A percentile compares a stretch with the other conserved stretches of the same genome.
These are phyloP conservation scores for Diversispora eburnea DNA, from an alignment of 192 early-diverging fungal species.

Conservation along the genomic window DNA sequence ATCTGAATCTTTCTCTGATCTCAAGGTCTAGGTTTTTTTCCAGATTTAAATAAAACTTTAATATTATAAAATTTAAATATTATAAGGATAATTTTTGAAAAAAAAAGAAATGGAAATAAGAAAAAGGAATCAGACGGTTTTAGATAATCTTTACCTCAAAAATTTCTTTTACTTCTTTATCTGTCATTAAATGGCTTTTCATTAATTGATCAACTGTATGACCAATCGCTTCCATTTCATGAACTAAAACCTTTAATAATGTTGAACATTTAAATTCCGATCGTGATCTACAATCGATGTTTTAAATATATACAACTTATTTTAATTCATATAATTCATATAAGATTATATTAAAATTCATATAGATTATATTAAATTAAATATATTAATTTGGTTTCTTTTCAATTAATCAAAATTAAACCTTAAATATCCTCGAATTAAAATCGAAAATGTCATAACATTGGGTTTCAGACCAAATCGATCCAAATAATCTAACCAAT, in stretches of 20 bases:
- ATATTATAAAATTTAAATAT: too few relatives aligned
- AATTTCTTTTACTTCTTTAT: not conserved
- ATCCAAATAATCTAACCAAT: constrained; percentile 69
- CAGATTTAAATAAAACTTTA: too few relatives aligned
- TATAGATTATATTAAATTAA: not conserved
- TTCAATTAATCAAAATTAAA: constrained; percentile 31
- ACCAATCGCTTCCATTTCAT: constrained; percentile 1
- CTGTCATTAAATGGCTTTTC: constrained; percentile 4
- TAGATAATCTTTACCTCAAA: not conserved
- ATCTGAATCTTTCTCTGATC: not conserved
- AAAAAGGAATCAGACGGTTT: not conserved
- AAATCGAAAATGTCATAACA: constrained; percentile 70
- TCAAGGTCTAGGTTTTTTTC: not conserved
- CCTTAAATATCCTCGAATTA: constrained; percentile 67
- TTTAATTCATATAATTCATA: not conserved
- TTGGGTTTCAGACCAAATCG: constrained; percentile 57
- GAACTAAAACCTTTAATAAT: not conserved
- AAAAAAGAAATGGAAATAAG: not conserved
- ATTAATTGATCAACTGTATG: constrained; percentile 14
- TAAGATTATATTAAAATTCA: not conserved
- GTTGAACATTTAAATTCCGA: not conserved
- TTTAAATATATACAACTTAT: not conserved
- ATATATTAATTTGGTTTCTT: constrained; percentile 1
- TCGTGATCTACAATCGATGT: not conserved
- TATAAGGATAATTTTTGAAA: not conserved